Conservation (phyloP, 192 early-diverging fungal genomes). For the Entophlyctis luteolus region DNA sequence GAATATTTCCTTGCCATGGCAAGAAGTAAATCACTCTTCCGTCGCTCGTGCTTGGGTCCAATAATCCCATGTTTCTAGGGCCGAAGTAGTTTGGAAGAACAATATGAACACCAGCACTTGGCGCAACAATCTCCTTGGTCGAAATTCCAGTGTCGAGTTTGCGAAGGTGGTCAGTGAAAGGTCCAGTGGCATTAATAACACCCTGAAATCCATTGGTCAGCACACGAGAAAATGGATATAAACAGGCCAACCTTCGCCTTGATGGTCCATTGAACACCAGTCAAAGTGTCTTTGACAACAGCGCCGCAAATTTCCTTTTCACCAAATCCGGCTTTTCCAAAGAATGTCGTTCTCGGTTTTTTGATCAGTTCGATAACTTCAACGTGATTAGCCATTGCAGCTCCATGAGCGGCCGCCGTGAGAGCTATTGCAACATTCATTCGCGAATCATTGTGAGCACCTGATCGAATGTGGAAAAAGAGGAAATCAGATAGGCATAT, state of each 20-base stretch:
- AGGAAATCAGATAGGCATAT: constrained; percentile 1
- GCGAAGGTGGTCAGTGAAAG: constrained; percentile 80
- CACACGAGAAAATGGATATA: neutral
- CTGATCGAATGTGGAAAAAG: constrained; percentile 25
- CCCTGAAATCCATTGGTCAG: constrained; percentile 39
- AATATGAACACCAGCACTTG: constrained; percentile 89
- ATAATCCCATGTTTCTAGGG: constrained; percentile 88
- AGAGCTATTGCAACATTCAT: constrained; percentile 94
- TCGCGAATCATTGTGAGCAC: constrained; percentile 94
- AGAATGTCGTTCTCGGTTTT: constrained; percentile 39
- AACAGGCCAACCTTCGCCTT: constrained; percentile 55
- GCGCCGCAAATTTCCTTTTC: constrained; percentile 74
- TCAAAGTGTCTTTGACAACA: constrained; percentile 73
- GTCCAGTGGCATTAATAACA: constrained; percentile 88
- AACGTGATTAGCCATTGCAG: constrained; percentile 87
- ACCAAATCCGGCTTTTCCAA: constrained; percentile 40
- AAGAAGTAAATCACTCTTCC: constrained; percentile 96
- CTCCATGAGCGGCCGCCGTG: constrained; percentile 86
- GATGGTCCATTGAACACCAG: constrained; percentile 82
- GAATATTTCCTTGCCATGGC: constrained; percentile 94
- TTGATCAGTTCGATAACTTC: constrained; percentile 83
- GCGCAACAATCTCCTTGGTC: constrained; percentile 83
- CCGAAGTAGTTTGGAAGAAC: constrained; percentile 93
- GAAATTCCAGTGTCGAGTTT: constrained; percentile 75
- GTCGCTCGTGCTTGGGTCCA: constrained; percentile 91